Evolutionary conservation across 257 asterid genomes (phyloP).

Genomic region (Nicotiana tomentosiformis): DNA sequence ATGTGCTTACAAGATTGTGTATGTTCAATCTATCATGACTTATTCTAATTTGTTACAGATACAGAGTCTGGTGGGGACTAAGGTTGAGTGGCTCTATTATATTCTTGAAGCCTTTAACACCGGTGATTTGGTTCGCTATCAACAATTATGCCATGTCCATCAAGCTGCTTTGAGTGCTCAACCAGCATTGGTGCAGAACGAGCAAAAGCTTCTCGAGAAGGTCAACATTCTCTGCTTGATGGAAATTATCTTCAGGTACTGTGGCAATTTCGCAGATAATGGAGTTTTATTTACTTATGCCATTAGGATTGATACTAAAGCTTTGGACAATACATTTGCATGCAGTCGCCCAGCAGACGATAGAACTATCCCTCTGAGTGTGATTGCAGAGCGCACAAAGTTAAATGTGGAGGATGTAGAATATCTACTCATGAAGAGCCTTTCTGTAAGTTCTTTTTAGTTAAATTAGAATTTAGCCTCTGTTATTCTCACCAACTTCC

Average conservation of each 20-base stretch:
- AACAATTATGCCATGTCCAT: conserved; percentile 79
- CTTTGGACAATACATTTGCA: conserved; percentile 5
- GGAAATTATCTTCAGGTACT: conserved; percentile 92
- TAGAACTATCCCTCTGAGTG: conserved; percentile 75
- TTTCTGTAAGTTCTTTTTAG: conserved; percentile 58
- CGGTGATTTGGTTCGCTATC: conserved; percentile 84
- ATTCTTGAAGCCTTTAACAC: conserved; percentile 88
- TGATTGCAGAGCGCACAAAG: conserved; percentile 81
- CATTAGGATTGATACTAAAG: background rate
- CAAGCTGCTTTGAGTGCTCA: conserved; percentile 74
- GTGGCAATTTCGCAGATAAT: background rate
- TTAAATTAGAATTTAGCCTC: background rate
- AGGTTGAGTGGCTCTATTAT: conserved; percentile 87
- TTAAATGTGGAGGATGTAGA: conserved; percentile 92
- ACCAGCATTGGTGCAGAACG: conserved; percentile 87
- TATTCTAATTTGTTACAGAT: conserved; percentile 38
- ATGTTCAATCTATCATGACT: background rate
- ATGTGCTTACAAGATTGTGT: background rate
- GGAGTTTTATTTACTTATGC: background rate
- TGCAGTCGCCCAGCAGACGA: conserved; percentile 95
- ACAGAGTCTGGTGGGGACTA: conserved; percentile 76
- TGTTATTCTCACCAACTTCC: conserved; percentile 1
- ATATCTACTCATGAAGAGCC: conserved; percentile 95
- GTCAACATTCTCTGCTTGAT: conserved; percentile 93
- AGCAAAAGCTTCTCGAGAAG: conserved; percentile 87